These are phyloP conservation scores for Arthrobotrys musiformis DNA, from an alignment of 2,329 filamentous ascomycete genomes.

Conservation along the genomic window DNA sequence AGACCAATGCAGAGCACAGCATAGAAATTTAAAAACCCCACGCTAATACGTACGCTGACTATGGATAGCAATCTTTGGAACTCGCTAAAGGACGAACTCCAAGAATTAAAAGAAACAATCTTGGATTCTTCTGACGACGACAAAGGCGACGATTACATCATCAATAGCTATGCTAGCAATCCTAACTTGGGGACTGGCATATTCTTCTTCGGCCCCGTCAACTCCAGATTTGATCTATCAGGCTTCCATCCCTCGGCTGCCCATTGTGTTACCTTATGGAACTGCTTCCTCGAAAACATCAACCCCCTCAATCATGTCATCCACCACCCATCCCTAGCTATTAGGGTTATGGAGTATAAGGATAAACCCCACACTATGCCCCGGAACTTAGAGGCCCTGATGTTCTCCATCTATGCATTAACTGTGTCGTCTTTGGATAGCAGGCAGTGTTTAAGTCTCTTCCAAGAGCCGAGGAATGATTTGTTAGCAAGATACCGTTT, in stretches of 20 bases:
- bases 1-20: too few relatives aligned
- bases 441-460: slow-evolving; percentile 66
- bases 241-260: slow-evolving; percentile 72
- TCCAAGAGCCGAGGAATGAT: slow-evolving; percentile 68
- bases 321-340: slow-evolving; percentile 73
- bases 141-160: slow-evolving; percentile 26
- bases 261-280: slow-evolving; percentile 78
- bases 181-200: slow-evolving; percentile 22
- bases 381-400: slow-evolving; percentile 72
- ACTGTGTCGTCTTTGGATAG: slow-evolving; percentile 71
- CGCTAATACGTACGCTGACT: neutral
- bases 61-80: slow-evolving; percentile 45
- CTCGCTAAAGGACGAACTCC: slow-evolving; percentile 47
- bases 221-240: slow-evolving; percentile 63
- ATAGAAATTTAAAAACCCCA: too few relatives aligned
- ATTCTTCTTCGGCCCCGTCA: slow-evolving; percentile 33
- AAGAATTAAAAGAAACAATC: slow-evolving; percentile 49
- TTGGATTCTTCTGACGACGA: slow-evolving; percentile 40
- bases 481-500: slow-evolving; percentile 69
- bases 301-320: slow-evolving; percentile 78
- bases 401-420: slow-evolving; percentile 74
- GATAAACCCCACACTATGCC: slow-evolving; percentile 67
- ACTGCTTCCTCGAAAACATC: slow-evolving; percentile 77
- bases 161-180: neutral
- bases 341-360: slow-evolving; percentile 33